Evolutionary conservation across 352 stramenopile genomes (phyloP).

Genomic region (Halophytophthora batemanensis): DNA sequence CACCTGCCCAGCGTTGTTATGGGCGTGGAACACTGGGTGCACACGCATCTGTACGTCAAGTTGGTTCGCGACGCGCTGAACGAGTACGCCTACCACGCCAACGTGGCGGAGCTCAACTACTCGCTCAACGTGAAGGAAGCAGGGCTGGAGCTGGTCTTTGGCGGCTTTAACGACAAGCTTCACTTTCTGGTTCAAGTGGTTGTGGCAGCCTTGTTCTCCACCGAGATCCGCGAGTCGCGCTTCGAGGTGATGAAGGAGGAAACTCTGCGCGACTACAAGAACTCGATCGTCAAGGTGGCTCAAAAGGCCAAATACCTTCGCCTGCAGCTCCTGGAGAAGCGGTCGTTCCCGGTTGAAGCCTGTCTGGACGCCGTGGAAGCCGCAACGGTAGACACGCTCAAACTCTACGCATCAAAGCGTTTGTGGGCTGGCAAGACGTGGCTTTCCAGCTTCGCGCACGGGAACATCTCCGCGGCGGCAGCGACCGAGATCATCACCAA

Average conservation of each 20-base stretch:
- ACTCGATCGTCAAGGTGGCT: slow-evolving; percentile 50
- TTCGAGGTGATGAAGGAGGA: slow-evolving; percentile 72
- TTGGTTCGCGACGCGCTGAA: slow-evolving; percentile 64
- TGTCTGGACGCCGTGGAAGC: slow-evolving; percentile 46
- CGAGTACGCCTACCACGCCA: slow-evolving; percentile 73
- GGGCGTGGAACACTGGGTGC: slow-evolving; percentile 34
- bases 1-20: slow-evolving; percentile 47
- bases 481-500: slow-evolving; percentile 33
- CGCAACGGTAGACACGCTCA: slow-evolving; percentile 34
- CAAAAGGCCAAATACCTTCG: slow-evolving; percentile 66
- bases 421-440: slow-evolving; percentile 53
- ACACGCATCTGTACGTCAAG: slow-evolving; percentile 59
- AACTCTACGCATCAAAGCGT: slow-evolving; percentile 30
- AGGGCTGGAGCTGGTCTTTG: slow-evolving; percentile 62
- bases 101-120: slow-evolving; percentile 72
- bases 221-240: slow-evolving; percentile 38
- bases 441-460: slow-evolving; percentile 66
- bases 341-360: slow-evolving; percentile 41
- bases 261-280: slow-evolving; percentile 66
- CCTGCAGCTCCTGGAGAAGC: slow-evolving; percentile 55
- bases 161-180: slow-evolving; percentile 79
- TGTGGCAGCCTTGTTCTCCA: slow-evolving; percentile 45
- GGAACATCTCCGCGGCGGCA: slow-evolving; percentile 47
- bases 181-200: slow-evolving; percentile 64
- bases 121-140: slow-evolving; percentile 61